Percentiles rank a stretch among this genome's conserved stretches.
These are phyloP conservation scores for Fusarium sp. DNA, from an alignment of 2,329 filamentous ascomycete genomes.

Conservation along the genomic window DNA sequence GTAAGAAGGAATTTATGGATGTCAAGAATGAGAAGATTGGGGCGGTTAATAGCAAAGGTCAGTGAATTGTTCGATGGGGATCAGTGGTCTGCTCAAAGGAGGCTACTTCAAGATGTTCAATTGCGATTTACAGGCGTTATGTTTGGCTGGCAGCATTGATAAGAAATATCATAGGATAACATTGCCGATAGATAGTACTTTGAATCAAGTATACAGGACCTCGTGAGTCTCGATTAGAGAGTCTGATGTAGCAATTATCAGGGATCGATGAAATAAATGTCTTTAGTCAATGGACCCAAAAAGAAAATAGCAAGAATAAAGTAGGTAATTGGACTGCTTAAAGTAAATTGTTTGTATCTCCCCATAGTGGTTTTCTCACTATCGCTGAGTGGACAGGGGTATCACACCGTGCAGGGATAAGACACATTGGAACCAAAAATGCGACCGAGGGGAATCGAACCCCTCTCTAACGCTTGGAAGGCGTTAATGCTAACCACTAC, in stretches of 20 bases:
- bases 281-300: neutral
- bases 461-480: slow-evolving; percentile 32
- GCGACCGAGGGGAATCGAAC: slow-evolving; percentile 31
- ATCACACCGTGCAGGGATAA: neutral
- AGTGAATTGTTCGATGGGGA: neutral
- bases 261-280: neutral
- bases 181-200: neutral
- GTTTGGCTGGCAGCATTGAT: neutral
- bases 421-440: neutral
- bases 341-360: no score
- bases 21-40: neutral
- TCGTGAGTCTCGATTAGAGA: neutral
- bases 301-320: neutral
- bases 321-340: no score
- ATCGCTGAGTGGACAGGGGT: neutral
- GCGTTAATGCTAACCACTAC: slow-evolving; percentile 33
- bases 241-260: accelerated
- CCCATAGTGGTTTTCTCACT: no score
- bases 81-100: neutral
- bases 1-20: neutral
- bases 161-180: neutral
- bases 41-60: neutral
- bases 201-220: neutral
- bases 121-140: neutral
- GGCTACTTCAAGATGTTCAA: neutral